Percentiles rank a stretch among this genome's conserved stretches.
Evolutionary conservation across 768 basidiomycete genomes (phyloP).

Genomic region (Tulasnella sp.): DNA sequence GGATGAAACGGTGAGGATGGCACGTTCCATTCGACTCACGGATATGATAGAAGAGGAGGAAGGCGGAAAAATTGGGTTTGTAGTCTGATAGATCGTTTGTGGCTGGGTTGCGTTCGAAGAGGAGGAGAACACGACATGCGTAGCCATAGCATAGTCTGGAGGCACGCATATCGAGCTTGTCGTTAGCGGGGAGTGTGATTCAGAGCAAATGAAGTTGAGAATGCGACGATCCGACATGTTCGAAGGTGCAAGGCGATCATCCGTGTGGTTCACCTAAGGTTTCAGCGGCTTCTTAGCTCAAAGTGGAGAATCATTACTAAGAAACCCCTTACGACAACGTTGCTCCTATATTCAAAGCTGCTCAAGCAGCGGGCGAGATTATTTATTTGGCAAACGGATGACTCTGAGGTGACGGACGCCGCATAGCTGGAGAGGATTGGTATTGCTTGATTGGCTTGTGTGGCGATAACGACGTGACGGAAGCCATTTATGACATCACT

Average conservation of each 20-base stretch:
- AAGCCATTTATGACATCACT: slow-evolving; percentile 44
- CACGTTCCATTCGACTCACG: slow-evolving; percentile 60
- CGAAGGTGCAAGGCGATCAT: slow-evolving; percentile 54
- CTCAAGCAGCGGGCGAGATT: slow-evolving; percentile 50
- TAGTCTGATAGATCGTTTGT: slow-evolving; percentile 60
- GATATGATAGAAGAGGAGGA: slow-evolving; percentile 50
- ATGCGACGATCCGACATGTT: slow-evolving; percentile 53
- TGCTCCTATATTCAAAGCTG: slow-evolving; percentile 50
- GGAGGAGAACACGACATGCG: slow-evolving; percentile 49
- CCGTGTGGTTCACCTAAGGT: slow-evolving; percentile 60
- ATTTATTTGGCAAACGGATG: slow-evolving; percentile 35
- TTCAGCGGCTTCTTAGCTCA: slow-evolving; percentile 32
- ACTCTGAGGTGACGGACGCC: slow-evolving; percentile 38
- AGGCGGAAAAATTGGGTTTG: slow-evolving; percentile 63
- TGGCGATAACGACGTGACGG: slow-evolving; percentile 66
- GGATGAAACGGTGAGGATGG: slow-evolving; percentile 50
- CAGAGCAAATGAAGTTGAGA: slow-evolving; percentile 54
- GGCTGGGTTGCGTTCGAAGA: slow-evolving; percentile 37
- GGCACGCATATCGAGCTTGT: slow-evolving; percentile 41
- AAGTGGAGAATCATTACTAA: background rate
- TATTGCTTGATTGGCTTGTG: slow-evolving; percentile 64
- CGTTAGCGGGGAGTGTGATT: slow-evolving; percentile 20
- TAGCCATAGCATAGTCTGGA: slow-evolving; percentile 62
- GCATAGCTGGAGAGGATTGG: slow-evolving; percentile 51
- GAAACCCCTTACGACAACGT: slow-evolving; percentile 29